Conservation (phyloP, 176 grass and related monocot genomes). For the Musa schizocarpa region DNA sequence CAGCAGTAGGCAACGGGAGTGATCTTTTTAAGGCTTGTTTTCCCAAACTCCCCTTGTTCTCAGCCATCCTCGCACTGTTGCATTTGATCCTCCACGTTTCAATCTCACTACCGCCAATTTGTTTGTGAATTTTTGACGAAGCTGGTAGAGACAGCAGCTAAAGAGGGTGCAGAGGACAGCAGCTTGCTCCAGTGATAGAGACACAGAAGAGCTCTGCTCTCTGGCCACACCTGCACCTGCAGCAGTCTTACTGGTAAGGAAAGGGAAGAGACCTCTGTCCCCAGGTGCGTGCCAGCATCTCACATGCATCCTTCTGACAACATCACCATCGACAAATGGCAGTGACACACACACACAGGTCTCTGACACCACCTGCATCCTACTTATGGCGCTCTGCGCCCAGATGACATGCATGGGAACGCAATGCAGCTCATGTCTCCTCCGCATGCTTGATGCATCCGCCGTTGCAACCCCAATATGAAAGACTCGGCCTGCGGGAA, state of each 20-base stretch:
- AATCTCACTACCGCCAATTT: conserved; percentile 18
- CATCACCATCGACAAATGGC: neutral
- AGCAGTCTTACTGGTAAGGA: conserved; percentile 14
- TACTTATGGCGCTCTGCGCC: neutral
- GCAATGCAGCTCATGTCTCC: no score
- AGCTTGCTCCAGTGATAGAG: conserved; percentile 42
- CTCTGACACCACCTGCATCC: neutral
- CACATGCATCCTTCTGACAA: conserved; percentile 16
- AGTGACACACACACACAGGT: neutral
- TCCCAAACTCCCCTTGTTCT: no score
- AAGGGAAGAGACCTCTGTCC: neutral
- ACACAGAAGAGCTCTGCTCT: conserved; percentile 15
- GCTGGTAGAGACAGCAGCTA: conserved; percentile 47
- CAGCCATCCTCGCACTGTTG: no score
- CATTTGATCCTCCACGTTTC: no score
- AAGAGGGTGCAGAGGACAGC: conserved; percentile 67
- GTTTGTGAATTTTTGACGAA: conserved; percentile 80
- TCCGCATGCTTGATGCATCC: no score
- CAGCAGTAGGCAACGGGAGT: no score
- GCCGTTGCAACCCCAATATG: no score
- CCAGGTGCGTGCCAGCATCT: conserved; percentile 13
- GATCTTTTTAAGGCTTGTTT: no score
- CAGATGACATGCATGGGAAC: no score
- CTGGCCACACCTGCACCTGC: no score
- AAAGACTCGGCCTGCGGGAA: neutral